phyloP scores from a whole-genome alignment of 176 grass and related monocot species.

The Zizania latifolia region DNA sequence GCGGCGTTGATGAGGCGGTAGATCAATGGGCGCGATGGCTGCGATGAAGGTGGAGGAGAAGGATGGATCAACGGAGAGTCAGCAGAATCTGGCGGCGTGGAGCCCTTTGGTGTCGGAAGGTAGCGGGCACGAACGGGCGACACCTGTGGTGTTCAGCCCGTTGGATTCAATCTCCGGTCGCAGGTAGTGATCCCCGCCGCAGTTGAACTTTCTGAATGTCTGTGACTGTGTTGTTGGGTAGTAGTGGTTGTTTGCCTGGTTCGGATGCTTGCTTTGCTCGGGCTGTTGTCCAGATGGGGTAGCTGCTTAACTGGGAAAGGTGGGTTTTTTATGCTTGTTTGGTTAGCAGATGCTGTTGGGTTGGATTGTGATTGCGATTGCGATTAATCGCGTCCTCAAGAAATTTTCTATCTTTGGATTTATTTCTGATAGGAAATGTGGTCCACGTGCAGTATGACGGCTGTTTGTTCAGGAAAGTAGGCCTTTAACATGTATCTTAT shows the following conservation, averaged over 20 bases:
- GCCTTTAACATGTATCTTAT: background rate
- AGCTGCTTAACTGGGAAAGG: background rate
- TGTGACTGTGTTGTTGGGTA: background rate
- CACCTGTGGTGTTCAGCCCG: slow-evolving; percentile 39
- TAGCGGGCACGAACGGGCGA: slow-evolving; percentile 27
- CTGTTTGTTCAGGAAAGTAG: background rate
- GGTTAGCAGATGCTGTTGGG: background rate
- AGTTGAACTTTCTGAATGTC: background rate
- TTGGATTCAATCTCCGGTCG: slow-evolving; percentile 31
- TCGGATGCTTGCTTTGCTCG: background rate
- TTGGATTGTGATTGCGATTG: background rate
- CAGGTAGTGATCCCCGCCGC: slow-evolving; percentile 44
- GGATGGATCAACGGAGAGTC: slow-evolving; percentile 40
- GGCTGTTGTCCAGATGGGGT: background rate
- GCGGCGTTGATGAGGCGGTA: slow-evolving; percentile 17
- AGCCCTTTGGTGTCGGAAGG: slow-evolving; percentile 42
- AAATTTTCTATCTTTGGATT: background rate
- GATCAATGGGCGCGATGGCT: slow-evolving; percentile 40
- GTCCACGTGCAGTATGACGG: background rate
- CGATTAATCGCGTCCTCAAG: background rate
- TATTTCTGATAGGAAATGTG: background rate
- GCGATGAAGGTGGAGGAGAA: slow-evolving; percentile 38
- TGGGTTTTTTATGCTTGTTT: background rate
- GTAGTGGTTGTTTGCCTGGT: background rate
- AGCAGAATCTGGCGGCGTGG: slow-evolving; percentile 27